Evolutionary conservation across 495 filamentous ascomycete species (phyloP).

Genomic region (Elasticomyces elasticus): DNA sequence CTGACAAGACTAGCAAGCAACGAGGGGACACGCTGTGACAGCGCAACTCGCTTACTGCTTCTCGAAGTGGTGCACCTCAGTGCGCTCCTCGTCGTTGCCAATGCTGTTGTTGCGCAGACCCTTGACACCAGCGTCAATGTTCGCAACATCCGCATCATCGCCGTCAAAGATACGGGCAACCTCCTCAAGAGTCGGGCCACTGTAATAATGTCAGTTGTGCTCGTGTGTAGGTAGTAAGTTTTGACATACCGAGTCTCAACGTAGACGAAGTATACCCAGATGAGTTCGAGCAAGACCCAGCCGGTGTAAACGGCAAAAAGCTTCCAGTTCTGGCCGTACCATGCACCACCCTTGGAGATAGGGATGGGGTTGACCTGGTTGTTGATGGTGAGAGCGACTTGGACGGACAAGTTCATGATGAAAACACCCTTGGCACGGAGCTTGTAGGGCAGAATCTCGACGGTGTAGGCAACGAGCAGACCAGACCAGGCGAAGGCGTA

Average conservation of each 20-base stretch:
- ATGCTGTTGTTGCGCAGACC: too few relatives aligned
- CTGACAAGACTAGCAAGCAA: too few relatives aligned
- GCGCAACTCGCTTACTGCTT: too few relatives aligned
- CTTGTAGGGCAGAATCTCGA: slow-evolving; percentile 57
- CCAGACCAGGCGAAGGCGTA: slow-evolving; percentile 29
- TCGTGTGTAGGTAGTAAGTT: neutral
- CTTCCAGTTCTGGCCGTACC: slow-evolving; percentile 44
- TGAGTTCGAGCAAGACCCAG: slow-evolving; percentile 27
- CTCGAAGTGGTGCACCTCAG: too few relatives aligned
- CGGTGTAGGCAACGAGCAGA: slow-evolving; percentile 45
- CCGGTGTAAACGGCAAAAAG: slow-evolving; percentile 55
- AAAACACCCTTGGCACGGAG: slow-evolving; percentile 62
- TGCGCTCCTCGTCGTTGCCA: too few relatives aligned
- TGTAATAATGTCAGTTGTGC: slow-evolving; percentile 42
- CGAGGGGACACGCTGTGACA: too few relatives aligned
- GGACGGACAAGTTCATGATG: slow-evolving; percentile 14
- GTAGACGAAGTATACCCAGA: slow-evolving; percentile 20
- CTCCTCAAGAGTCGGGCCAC: slow-evolving; percentile 58
- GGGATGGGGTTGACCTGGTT: slow-evolving; percentile 37
- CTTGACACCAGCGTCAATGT: too few relatives aligned
- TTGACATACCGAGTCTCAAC: slow-evolving; percentile 13
- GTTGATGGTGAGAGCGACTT: slow-evolving; percentile 45
- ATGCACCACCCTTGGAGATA: slow-evolving; percentile 18
- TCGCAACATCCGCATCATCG: slow-evolving; percentile 25
- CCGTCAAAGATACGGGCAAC: slow-evolving; percentile 54